Percentiles rank a stretch among this genome's conserved stretches.
phyloP scores from a whole-genome alignment of 805 yeast genomes.

The Hemisphaericaspora nanyangensis region DNA sequence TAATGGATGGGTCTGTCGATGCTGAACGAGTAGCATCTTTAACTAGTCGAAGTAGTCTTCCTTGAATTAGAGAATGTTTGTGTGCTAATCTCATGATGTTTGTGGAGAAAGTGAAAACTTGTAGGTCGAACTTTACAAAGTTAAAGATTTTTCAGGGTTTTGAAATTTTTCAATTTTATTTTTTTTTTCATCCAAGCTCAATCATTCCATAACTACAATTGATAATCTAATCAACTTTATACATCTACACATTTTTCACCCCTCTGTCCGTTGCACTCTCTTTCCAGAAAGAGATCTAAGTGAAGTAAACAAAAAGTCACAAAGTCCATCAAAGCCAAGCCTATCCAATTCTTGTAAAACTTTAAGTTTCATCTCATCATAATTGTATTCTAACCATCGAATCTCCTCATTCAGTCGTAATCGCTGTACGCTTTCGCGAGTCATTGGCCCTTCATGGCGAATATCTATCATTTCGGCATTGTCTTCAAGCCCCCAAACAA shows the following conservation, averaged over 20 bases:
- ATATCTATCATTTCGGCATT: conserved; percentile 8
- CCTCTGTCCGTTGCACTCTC: conserved; percentile 1
- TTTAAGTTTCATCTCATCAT: conserved; percentile 44
- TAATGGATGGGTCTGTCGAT: background rate
- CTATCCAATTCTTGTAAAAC: conserved; percentile 40
- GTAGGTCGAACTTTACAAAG: too few species aligned
- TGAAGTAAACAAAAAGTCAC: conserved; percentile 50
- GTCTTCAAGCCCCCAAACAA: conserved; percentile 48
- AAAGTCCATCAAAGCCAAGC: conserved; percentile 46
- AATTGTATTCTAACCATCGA: conserved; percentile 36
- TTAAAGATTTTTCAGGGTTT: too few species aligned
- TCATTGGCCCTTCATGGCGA: conserved; percentile 52
- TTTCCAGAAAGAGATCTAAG: conserved; percentile 40
- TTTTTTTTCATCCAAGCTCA: too few species aligned
- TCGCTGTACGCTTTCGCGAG: conserved; percentile 36
- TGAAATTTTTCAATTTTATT: too few species aligned
- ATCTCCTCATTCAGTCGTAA: conserved; percentile 24
- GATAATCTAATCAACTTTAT: too few species aligned
- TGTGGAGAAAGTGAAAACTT: too few species aligned
- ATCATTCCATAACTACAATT: too few species aligned
- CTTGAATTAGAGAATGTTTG: background rate
- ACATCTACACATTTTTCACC: too few species aligned
- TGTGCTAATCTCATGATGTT: background rate
- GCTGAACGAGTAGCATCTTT: background rate
- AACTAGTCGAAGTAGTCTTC: background rate